Conservation (phyloP, 108 stramenopile species). For the Halocafeteria seosinensis region DNA sequence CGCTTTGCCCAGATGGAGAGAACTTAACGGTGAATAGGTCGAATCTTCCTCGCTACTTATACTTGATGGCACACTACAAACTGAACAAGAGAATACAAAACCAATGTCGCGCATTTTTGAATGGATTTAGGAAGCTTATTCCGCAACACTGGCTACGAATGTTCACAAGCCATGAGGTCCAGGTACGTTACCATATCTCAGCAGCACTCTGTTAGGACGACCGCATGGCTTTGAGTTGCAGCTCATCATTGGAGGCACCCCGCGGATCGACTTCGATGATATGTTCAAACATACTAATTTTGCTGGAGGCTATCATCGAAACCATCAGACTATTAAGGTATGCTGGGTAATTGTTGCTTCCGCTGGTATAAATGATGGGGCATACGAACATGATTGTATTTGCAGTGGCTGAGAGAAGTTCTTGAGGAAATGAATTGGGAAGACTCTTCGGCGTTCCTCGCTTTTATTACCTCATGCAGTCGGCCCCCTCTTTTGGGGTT, state of each 20-base stretch:
- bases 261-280: slow-evolving; percentile 64
- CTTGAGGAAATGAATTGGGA: slow-evolving; percentile 56
- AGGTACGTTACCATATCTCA: too few species aligned
- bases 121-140: slow-evolving; percentile 81
- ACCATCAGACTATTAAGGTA: slow-evolving; percentile 68
- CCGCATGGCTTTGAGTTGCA: too few species aligned
- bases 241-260: slow-evolving; percentile 77
- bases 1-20: slow-evolving; percentile 58
- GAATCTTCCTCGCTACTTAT: slow-evolving; percentile 76
- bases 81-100: slow-evolving; percentile 60
- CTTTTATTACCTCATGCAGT: slow-evolving; percentile 81
- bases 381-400: too few species aligned
- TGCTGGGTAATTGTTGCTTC: slow-evolving; percentile 60
- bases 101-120: slow-evolving; percentile 71
- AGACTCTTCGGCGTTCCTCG: slow-evolving; percentile 68
- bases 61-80: slow-evolving; percentile 64
- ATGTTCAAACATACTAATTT: slow-evolving; percentile 57
- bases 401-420: too few species aligned
- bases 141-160: slow-evolving; percentile 77
- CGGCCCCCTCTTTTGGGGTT: slow-evolving; percentile 88
- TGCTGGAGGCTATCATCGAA: slow-evolving; percentile 76
- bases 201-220: too few species aligned
- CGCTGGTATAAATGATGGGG: too few species aligned
- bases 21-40: slow-evolving; percentile 55
- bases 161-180: slow-evolving; percentile 72